Evolutionary conservation across 2,329 filamentous ascomycete genomes (phyloP).

Genomic region (Coniochaeta sp.): DNA sequence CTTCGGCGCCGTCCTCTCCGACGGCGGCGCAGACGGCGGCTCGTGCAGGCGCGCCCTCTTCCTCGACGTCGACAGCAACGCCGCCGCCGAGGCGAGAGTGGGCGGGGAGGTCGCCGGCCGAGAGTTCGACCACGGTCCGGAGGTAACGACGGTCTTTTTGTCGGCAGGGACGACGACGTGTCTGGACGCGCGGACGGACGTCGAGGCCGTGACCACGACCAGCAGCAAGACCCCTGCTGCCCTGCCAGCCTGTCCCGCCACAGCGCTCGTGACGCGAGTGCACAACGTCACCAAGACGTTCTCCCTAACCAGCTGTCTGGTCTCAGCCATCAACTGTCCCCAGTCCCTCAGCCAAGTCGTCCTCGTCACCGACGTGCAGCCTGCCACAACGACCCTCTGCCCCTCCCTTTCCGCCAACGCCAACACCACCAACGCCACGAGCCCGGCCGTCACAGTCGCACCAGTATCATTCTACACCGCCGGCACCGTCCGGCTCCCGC

Average conservation of each 20-base stretch:
- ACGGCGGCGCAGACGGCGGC: neutral
- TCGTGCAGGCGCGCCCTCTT: slow-evolving; percentile 8
- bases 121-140: neutral
- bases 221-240: neutral
- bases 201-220: neutral
- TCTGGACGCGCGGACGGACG: slow-evolving; percentile 1
- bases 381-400: slow-evolving; percentile 5
- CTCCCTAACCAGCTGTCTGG: slow-evolving; percentile 8
- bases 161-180: slow-evolving; percentile 10
- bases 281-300: slow-evolving; percentile 5
- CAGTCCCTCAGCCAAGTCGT: slow-evolving; percentile 7
- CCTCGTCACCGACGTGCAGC: slow-evolving; percentile 6
- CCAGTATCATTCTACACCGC: slow-evolving; percentile 4
- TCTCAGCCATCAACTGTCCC: slow-evolving; percentile 10
- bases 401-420: neutral
- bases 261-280: slow-evolving; percentile 3
- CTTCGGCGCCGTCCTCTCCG: slow-evolving; percentile 4
- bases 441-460: neutral
- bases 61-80: slow-evolving; percentile 9
- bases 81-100: slow-evolving; percentile 6
- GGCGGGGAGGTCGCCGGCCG: slow-evolving; percentile 1
- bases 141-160: slow-evolving; percentile 7
- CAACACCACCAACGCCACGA: neutral
- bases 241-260: neutral
- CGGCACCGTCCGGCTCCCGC: slow-evolving; percentile 3